These are phyloP conservation scores for Arachis monticola DNA, from an alignment of 331 rosid genomes.

Conservation along the genomic window DNA sequence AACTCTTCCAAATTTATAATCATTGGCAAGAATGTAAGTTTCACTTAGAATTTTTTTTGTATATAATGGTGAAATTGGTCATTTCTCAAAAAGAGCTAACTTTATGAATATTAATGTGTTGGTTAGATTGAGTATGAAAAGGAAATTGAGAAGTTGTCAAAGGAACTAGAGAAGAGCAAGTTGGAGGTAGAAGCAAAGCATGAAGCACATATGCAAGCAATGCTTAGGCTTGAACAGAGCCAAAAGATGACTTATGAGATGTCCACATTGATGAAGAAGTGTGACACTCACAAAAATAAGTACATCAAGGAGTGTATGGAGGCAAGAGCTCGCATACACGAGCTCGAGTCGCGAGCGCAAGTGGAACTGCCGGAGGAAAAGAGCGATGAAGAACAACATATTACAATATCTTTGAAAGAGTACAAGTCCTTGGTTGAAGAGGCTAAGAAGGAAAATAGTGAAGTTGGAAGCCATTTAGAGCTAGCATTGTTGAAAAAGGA, in stretches of 20 bases:
- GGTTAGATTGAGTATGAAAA: constrained; percentile 43
- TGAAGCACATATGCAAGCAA: constrained; percentile 58
- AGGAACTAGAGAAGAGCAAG: constrained; percentile 57
- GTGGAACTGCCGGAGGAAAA: neutral
- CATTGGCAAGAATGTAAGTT: too few species aligned
- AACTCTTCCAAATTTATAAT: too few species aligned
- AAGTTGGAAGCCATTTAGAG: constrained; percentile 28
- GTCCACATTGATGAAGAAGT: constrained; percentile 44
- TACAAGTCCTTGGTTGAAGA: constrained; percentile 37
- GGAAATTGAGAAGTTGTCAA: constrained; percentile 50
- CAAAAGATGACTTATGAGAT: constrained; percentile 49
- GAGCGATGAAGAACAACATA: constrained; percentile 33
- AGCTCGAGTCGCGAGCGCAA: constrained; percentile 35
- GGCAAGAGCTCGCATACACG: constrained; percentile 36
- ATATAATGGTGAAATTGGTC: too few species aligned
- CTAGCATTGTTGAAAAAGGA: constrained; percentile 53
- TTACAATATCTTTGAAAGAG: constrained; percentile 43
- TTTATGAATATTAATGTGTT: neutral
- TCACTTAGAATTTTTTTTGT: too few species aligned
- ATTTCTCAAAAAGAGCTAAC: neutral
- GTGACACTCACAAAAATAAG: constrained; percentile 47
- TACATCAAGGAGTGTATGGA: constrained; percentile 42
- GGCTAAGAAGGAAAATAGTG: constrained; percentile 30
- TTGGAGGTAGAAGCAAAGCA: constrained; percentile 64
- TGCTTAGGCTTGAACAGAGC: constrained; percentile 51